Evolutionary conservation across 352 stramenopile genomes (phyloP), one percentile per base, ranked within the genome.

Genomic region (Phytopythium vexans): DNA sequence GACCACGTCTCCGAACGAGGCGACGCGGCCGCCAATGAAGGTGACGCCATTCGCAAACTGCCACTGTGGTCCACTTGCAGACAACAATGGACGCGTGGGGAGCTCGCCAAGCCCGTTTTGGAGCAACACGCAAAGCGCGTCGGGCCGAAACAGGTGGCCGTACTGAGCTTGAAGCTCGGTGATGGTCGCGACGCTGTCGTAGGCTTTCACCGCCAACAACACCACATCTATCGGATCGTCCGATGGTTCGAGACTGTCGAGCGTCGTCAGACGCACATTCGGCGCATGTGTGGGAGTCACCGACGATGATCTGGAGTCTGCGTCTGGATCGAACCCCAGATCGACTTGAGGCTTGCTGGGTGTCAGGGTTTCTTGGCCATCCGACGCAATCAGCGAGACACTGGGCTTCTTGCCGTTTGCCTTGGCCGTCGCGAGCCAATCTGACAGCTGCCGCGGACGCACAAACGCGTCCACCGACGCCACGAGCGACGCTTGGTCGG

Each of bases 121-220:
- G 1, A 90, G 62, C 39, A 89, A 59, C 12, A 92, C 74, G 40
- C 82, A 62, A 6, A 87, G 43, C 8, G 77, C 71, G 39, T 88
- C 66, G 15, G 70, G 51, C 15, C 66, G 60, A 21, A 91, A 52
- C 32, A 78, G 63, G 36, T 71, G 58, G 32, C 46, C 45, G 32
- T 63, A 55, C 15, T 56, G 69, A 21, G 64, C 38, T n/a, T 65
- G 57, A 34, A 90, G 64, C 11, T 74, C 50, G 33, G 56, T 52
- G 43, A 88, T 56, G 14, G 76, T 62, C 3, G 46, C 49, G 0
- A 54, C 56, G 48, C 67, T 89, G 45, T 91, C 79, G 39, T 79
- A 87, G 9, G 78, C 72, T 60, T 93, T 91, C 16, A 93, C 72
- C 0, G 80, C 65, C 0, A 93, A 52, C 4, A 93, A 41, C 34